These are phyloP conservation scores for cucumber (Cucumis sativus) DNA, from an alignment of 306 rosid genomes.

Conservation along the genomic window DNA sequence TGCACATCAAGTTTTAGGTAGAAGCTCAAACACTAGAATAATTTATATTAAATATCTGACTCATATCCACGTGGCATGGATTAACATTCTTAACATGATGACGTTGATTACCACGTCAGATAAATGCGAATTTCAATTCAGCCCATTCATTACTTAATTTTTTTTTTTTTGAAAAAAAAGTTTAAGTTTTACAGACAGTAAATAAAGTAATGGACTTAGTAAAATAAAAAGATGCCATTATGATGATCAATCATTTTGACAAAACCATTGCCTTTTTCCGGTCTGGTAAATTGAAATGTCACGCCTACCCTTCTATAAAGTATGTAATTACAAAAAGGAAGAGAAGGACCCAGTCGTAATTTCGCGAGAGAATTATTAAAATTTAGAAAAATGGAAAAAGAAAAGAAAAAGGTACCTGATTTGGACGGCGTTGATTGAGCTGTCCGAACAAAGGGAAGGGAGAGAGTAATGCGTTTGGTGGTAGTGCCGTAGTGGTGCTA, in stretches of 20 bases:
- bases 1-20: neutral
- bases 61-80: slow-evolving; percentile 1
- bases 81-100: neutral
- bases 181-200: neutral
- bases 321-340: neutral
- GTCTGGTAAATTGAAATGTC: neutral
- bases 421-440: slow-evolving; percentile 13
- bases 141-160: neutral
- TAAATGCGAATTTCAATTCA: neutral
- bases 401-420: neutral
- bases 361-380: neutral
- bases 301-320: neutral
- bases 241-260: neutral
- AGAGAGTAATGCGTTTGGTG: neutral
- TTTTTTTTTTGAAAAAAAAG: too few species aligned
- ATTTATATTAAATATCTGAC: neutral
- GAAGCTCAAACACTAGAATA: neutral
- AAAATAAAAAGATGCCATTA: neutral
- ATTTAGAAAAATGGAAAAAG: neutral
- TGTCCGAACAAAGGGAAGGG: neutral
- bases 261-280: neutral
- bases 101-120: slow-evolving; percentile 1
- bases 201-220: neutral
- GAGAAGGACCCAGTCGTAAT: neutral
- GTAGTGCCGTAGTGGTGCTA: neutral